A percentile compares a stretch with the other conserved stretches of the same genome.
phyloP scores from a whole-genome alignment of 2,329 filamentous ascomycete species.

The Fusarium haematococcum region DNA sequence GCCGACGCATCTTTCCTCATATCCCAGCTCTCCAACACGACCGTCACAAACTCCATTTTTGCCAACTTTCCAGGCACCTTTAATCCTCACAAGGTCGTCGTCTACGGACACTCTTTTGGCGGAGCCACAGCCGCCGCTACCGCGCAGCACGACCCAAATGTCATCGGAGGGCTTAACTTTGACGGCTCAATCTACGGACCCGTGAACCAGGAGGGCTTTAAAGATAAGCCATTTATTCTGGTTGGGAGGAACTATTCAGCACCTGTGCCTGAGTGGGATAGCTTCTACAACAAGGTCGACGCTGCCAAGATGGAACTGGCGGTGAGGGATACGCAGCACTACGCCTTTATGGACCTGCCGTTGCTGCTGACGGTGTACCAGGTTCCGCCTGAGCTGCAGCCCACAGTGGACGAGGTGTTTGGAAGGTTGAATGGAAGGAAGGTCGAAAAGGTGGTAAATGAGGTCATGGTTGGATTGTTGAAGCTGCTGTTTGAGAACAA shows the following conservation, averaged over 20 bases:
- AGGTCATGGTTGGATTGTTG: constrained; percentile 3
- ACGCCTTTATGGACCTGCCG: constrained; percentile 19
- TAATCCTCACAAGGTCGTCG: neutral
- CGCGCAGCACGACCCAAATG: constrained; percentile 47
- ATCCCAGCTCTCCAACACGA: constrained; percentile 39
- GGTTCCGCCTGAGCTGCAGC: neutral
- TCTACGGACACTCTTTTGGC: constrained; percentile 31
- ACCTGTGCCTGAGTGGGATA: neutral
- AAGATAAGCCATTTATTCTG: constrained; percentile 39
- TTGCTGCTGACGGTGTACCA: neutral
- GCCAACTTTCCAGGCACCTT: constrained; percentile 14
- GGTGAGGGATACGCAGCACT: neutral
- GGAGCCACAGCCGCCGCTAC: constrained; percentile 40
- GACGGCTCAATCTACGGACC: constrained; percentile 25
- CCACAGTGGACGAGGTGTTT: neutral
- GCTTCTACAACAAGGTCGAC: constrained; percentile 18
- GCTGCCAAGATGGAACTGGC: constrained; percentile 19
- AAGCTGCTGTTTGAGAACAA: constrained; percentile 9
- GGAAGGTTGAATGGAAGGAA: constrained; percentile 9
- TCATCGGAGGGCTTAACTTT: constrained; percentile 45
- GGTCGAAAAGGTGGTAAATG: constrained; percentile 7
- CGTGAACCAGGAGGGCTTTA: constrained; percentile 35
- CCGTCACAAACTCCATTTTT: constrained; percentile 10
- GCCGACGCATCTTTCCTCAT: constrained; percentile 19
- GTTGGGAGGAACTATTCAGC: neutral